Evolutionary conservation across 345 rosid species (phyloP), one percentile per base, ranked within the genome.

Genomic region (Eucalyptus cladocalyx): DNA sequence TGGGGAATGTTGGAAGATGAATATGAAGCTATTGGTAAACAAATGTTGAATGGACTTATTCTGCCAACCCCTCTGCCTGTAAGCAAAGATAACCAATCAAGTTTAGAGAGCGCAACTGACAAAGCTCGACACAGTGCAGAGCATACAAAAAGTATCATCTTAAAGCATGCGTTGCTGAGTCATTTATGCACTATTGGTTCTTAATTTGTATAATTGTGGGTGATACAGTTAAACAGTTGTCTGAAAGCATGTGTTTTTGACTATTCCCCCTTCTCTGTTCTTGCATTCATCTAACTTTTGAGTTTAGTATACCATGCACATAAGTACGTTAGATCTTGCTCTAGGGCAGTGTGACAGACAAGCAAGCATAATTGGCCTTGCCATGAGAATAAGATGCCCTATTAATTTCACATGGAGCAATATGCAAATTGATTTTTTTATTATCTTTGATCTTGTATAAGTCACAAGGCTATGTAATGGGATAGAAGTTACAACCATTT

Each of bases 1-100:
- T 92, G 86, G 89, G 99, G 97, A 89, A 92, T 93, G 93, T 95
- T 96, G 94, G 97, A 97, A 93, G 96, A 96, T 67, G 92, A 93
- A 54, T 96, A 97, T 94, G 97, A 96, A 91, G 88, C 94, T 91
- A 67, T 89, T 5, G 90, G 42, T 7, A 86, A 89, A 65, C 86
- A 89, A 72, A 50, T 47, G 69, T 86, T 89, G 88, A 15, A 21
- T 48, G 86, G 43, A 83, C 58, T 81, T 32, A 49, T 21, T 89
- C 88, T 87, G 42, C 90, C 90, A 23, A 45, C 28, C 92, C 85
- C 92, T 50, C 94, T 88, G 91, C 89, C 76, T 87, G 95, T 92
- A 90, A 92, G 86, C 90, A 89, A 87, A 89, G 95, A 95, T 89
- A 91, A 89, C 88, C 93, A 92, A 89, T 93, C 93, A 34, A 88